These are phyloP conservation scores for Jatropha podagrica DNA, from an alignment of 441 rosid genomes.

Conservation along the genomic window DNA sequence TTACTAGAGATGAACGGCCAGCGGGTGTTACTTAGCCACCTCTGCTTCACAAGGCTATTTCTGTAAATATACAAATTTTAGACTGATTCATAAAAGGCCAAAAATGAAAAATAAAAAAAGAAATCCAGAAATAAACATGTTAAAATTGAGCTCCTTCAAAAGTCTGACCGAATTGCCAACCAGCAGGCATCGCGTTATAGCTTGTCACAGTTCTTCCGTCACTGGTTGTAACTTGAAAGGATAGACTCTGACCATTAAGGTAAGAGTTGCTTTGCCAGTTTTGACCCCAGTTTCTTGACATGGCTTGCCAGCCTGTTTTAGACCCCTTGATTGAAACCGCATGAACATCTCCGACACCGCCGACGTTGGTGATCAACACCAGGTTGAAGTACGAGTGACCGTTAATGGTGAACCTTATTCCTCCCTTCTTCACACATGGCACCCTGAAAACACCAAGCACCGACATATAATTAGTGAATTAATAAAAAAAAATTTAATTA, in stretches of 20 bases:
- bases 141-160: slow-evolving; percentile 58
- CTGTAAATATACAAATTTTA: not conserved
- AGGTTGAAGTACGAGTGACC: slow-evolving; percentile 49
- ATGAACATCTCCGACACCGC: slow-evolving; percentile 40
- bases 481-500: too few relatives aligned
- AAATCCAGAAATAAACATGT: not conserved
- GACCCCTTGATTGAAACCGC: slow-evolving; percentile 40
- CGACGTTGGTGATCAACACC: slow-evolving; percentile 45
- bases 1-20: not conserved
- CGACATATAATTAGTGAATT: too few relatives aligned
- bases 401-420: slow-evolving; percentile 39
- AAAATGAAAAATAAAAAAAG: too few relatives aligned
- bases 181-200: slow-evolving; percentile 47
- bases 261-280: slow-evolving; percentile 45
- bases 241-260: slow-evolving; percentile 40
- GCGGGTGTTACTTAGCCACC: not conserved
- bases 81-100: not conserved
- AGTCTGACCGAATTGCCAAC: slow-evolving; percentile 89
- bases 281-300: slow-evolving; percentile 52
- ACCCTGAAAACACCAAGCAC: slow-evolving; percentile 25
- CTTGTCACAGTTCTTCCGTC: slow-evolving; percentile 66
- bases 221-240: slow-evolving; percentile 67
- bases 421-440: slow-evolving; percentile 35
- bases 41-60: not conserved
- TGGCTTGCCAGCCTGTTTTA: slow-evolving; percentile 39